Evolutionary conservation across 2,329 filamentous ascomycete species (phyloP).

Genomic region (Thermoascus crustaceus): DNA sequence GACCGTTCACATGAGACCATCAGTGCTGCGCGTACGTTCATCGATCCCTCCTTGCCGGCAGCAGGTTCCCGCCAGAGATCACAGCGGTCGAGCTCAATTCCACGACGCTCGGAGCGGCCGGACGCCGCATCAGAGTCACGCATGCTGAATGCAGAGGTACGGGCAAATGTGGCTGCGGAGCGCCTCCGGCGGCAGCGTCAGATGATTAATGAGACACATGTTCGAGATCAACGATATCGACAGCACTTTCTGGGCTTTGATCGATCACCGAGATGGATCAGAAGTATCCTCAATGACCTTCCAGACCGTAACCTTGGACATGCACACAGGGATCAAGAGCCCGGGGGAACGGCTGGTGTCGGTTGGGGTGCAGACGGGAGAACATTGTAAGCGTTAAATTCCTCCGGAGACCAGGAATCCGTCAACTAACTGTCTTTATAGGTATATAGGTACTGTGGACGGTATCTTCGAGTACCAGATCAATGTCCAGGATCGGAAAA

Average conservation of each 20-base stretch:
- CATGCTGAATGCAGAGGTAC: slow-evolving; percentile 24
- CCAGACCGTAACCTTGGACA: slow-evolving; percentile 24
- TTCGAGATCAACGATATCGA: slow-evolving; percentile 26
- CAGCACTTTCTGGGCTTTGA: slow-evolving; percentile 26
- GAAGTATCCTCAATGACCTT: slow-evolving; percentile 29
- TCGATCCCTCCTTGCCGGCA: slow-evolving; percentile 13
- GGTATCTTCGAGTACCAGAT: slow-evolving; percentile 42
- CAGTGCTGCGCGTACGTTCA: slow-evolving; percentile 13
- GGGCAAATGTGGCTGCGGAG: slow-evolving; percentile 32
- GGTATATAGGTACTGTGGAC: slow-evolving; percentile 41
- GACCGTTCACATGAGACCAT: slow-evolving; percentile 11
- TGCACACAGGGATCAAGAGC: slow-evolving; percentile 27
- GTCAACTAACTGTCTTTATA: slow-evolving; percentile 15
- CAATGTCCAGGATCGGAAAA: slow-evolving; percentile 41
- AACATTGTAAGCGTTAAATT: slow-evolving; percentile 33
- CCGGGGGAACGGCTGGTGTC: slow-evolving; percentile 38
- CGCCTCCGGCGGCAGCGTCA: slow-evolving; percentile 32
- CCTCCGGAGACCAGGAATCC: slow-evolving; percentile 1
- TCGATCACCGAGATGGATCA: slow-evolving; percentile 30
- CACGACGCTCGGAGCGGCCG: slow-evolving; percentile 23
- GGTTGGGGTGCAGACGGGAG: slow-evolving; percentile 41
- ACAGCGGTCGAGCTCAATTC: slow-evolving; percentile 28
- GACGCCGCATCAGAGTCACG: slow-evolving; percentile 19
- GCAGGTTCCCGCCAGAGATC: slow-evolving; percentile 17
- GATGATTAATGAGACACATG: slow-evolving; percentile 25